Conservation (phyloP, 768 basidiomycete species). For the Leccinum boreale region DNA sequence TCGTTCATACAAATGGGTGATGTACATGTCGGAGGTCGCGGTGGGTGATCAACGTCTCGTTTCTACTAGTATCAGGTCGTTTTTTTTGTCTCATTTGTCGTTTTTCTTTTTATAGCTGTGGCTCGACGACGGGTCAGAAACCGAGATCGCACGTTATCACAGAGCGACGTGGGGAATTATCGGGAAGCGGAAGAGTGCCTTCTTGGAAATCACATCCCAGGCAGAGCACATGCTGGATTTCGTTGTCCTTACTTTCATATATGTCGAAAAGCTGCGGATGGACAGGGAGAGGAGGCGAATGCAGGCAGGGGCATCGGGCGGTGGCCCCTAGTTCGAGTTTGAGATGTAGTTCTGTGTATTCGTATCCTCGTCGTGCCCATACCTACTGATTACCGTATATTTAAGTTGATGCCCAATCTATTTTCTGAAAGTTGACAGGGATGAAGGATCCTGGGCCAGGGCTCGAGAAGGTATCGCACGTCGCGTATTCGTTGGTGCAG, state of each 20-base stretch:
- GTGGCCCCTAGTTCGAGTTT: conserved; percentile 12
- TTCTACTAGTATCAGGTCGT: background rate
- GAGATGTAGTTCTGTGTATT: too few species aligned
- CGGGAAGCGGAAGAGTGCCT: conserved; percentile 18
- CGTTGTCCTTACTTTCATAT: conserved; percentile 29
- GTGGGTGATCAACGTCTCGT: background rate
- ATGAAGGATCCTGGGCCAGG: too few species aligned
- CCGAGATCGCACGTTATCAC: conserved; percentile 21
- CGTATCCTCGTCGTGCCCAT: too few species aligned
- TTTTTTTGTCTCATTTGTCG: background rate
- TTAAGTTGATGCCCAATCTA: too few species aligned
- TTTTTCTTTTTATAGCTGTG: conserved; percentile 11
- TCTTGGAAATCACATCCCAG: conserved; percentile 21
- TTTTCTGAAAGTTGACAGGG: too few species aligned
- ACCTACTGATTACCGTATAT: too few species aligned
- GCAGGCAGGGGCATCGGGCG: conserved; percentile 3
- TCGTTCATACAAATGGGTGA: conserved; percentile 31
- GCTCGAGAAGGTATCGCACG: too few species aligned
- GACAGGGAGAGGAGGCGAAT: conserved; percentile 14
- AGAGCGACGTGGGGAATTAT: conserved; percentile 23
- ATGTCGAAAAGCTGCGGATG: conserved; percentile 29
- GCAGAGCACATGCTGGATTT: conserved; percentile 24
- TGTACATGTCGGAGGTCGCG: conserved; percentile 8
- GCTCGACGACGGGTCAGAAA: conserved; percentile 12
- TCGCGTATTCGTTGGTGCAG: too few species aligned